Conservation (phyloP, 148 eudicot genomes). For the Spergularia marina region DNA sequence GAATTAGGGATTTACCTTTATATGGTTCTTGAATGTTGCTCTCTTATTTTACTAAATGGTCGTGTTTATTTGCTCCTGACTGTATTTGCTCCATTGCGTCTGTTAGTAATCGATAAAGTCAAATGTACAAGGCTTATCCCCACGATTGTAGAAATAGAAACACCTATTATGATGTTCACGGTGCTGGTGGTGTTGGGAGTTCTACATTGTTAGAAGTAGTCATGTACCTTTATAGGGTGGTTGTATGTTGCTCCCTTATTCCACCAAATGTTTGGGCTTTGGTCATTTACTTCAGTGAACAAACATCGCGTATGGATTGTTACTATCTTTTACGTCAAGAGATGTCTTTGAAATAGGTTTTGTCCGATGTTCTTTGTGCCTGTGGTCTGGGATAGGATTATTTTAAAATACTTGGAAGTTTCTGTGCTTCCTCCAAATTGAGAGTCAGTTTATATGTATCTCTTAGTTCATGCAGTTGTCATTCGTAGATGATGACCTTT, state of each 20-base stretch:
- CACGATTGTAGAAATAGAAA: too few species aligned
- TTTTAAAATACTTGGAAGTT: background rate
- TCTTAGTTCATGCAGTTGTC: background rate
- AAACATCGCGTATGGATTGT: too few species aligned
- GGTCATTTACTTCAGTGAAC: background rate
- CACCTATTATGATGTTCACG: too few species aligned
- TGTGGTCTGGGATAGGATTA: background rate
- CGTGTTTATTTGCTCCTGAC: too few species aligned
- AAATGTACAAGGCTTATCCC: too few species aligned
- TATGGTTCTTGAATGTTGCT: too few species aligned
- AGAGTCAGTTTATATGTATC: background rate
- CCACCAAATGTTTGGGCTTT: background rate
- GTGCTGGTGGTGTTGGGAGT: background rate
- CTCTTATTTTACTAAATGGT: too few species aligned
- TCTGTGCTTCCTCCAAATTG: background rate
- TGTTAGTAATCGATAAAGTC: too few species aligned
- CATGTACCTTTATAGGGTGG: background rate
- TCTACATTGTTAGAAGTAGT: background rate
- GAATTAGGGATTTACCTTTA: background rate
- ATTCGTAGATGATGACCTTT: conserved; percentile 4
- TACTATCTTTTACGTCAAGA: too few species aligned
- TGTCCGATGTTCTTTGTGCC: too few species aligned
- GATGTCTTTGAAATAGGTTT: too few species aligned
- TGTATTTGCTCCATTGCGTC: too few species aligned
- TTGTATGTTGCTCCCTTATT: background rate